Evolutionary conservation across 441 rosid species (phyloP).

Genomic region (Biscutella laevigata): DNA sequence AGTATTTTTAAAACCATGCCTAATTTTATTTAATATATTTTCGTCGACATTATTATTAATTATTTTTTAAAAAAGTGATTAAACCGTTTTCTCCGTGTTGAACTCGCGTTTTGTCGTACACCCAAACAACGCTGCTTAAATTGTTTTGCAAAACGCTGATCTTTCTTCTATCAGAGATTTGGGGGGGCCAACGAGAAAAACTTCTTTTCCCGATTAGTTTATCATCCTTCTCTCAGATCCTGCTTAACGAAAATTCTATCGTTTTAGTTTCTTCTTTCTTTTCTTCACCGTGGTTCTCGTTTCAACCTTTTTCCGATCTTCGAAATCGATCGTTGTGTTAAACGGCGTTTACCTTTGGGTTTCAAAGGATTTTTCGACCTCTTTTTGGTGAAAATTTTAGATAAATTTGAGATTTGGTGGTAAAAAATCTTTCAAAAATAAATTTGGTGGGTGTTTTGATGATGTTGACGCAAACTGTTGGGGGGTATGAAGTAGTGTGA

Average conservation of each 20-base stretch:
- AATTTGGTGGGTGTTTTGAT: conserved; percentile 11
- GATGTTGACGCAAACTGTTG: conserved; percentile 44
- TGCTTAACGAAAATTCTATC: not conserved
- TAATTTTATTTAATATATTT: too few species aligned
- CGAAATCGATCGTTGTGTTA: conserved; percentile 19
- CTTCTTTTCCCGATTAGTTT: not conserved
- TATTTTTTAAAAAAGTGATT: not conserved
- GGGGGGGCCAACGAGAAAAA: not conserved
- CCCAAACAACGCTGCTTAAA: conserved; percentile 14
- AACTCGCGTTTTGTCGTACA: conserved; percentile 47
- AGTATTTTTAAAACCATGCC: too few species aligned
- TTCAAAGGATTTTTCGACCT: not conserved
- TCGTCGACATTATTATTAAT: too few species aligned
- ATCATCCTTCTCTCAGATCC: conserved; percentile 19
- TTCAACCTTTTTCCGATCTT: conserved; percentile 14
- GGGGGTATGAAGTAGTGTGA: conserved; percentile 50
- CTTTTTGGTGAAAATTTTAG: not conserved
- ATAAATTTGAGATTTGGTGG: not conserved
- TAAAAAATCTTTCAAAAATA: not conserved
- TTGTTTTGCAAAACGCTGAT: conserved; percentile 9
- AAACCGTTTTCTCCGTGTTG: conserved; percentile 61
- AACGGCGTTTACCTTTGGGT: not conserved
- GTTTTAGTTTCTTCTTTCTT: not conserved
- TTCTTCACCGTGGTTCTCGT: not conserved
- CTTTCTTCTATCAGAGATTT: conserved; percentile 4